Base-by-base conservation (phyloP, 768 basidiomycete genomes). In the Cubamyces lactineus region DNA sequence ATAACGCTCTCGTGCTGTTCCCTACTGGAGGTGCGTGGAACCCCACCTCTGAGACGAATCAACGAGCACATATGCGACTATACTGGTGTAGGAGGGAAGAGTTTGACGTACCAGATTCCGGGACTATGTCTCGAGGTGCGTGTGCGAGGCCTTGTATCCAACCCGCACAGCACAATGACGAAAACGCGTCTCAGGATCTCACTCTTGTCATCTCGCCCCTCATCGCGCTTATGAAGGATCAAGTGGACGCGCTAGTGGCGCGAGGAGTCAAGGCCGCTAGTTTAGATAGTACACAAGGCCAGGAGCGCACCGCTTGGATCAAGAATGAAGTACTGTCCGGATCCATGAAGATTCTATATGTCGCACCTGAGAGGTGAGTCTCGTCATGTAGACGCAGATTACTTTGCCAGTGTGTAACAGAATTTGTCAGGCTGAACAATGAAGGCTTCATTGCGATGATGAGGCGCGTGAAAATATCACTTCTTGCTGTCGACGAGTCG, bases 191-290 rank as follows among this genome's bases (percentile, higher is more conserved):
- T 48, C 78, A 78, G 62, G 96, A 96, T 23, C 85, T 97, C 1
- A 94, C 95, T 0, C 79, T 99, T 50, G 95, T 99, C 38, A 84
- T 99, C 38, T 93, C 92, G 2, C 96, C 96, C 2, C 82, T 99
- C 24, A 78, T 95, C 38, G 87, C 93, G 1, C 80, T 99, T 52
- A 98, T 99, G 80, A 82, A 85, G 41, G 96, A 98, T 72, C 96
- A 99, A 74, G 91, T 96, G 19, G 76, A 84, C 40, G 82, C 85
- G 12, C 76, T 98, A 47, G 76, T 77, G 45, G 75, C 77, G 38
- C 89, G 88, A 67, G 81, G 81, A 11, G 81, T 98, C 43, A 80
- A 89, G 46, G 94, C 87, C 6, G 82, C 90, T 46, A 70, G 58
- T 30, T 58, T 82, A 17, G 81, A 82, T 58, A 77, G 76, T 54